Evolutionary conservation across 768 basidiomycete genomes (phyloP).

Genomic region (Lyophyllum shimeji): DNA sequence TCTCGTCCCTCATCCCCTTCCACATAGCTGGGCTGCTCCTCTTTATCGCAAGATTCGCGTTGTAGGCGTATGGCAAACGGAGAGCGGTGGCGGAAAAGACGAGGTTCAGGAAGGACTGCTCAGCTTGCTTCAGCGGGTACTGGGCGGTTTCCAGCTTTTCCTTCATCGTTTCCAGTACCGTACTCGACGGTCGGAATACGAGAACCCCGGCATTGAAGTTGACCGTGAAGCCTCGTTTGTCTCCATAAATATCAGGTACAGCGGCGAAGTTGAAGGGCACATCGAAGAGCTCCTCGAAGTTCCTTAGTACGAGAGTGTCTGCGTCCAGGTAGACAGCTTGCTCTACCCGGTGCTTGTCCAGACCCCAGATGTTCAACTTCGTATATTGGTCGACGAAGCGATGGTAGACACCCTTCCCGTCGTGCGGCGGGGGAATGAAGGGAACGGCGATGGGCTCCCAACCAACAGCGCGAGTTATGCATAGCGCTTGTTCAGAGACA

Average conservation of each 20-base stretch:
- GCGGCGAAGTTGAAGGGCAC: constrained; percentile 41
- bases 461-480: constrained; percentile 35
- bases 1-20: constrained; percentile 29
- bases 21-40: constrained; percentile 28
- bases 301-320: constrained; percentile 41
- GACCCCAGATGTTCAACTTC: constrained; percentile 40
- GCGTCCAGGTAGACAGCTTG: constrained; percentile 39
- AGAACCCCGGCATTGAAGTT: constrained; percentile 41
- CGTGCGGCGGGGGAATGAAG: constrained; percentile 36
- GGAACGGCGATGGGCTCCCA: constrained; percentile 36
- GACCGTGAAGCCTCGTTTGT: constrained; percentile 30
- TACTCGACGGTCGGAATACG: constrained; percentile 28
- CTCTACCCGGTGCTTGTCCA: constrained; percentile 29
- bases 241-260: constrained; percentile 36
- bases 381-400: constrained; percentile 44
- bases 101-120: constrained; percentile 40
- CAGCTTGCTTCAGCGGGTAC: constrained; percentile 32
- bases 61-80: constrained; percentile 39
- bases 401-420: constrained; percentile 31
- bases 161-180: constrained; percentile 29
- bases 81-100: constrained; percentile 33
- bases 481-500: constrained; percentile 37
- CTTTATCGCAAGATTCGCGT: constrained; percentile 40
- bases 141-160: constrained; percentile 24
- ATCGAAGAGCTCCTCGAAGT: constrained; percentile 45